Conservation (phyloP, 805 yeast genomes). For the Wickerhamiella siamensis region DNA sequence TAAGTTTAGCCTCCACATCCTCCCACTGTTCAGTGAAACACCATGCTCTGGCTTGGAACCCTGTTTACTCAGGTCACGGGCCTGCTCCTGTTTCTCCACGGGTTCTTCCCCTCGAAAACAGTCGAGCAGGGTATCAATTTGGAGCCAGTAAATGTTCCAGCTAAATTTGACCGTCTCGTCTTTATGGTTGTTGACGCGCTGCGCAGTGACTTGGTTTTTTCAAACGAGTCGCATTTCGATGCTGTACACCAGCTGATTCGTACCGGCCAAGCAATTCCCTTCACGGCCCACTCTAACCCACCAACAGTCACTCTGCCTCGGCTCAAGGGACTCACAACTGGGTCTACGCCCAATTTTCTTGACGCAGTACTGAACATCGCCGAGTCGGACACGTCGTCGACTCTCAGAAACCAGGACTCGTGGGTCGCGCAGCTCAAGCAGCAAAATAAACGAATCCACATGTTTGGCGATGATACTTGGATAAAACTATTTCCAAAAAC, state of each 20-base stretch:
- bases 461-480: constrained; percentile 99
- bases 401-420: constrained; percentile 64
- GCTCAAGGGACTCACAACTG: constrained; percentile 58
- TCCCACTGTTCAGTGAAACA: not conserved
- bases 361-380: constrained; percentile 92
- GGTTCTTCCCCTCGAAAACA: constrained; percentile 86
- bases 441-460: constrained; percentile 40
- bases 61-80: constrained; percentile 36
- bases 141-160: constrained; percentile 13
- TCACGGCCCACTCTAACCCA: constrained; percentile 83
- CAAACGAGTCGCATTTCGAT: constrained; percentile 47
- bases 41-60: constrained; percentile 7
- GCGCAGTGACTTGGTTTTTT: constrained; percentile 73
- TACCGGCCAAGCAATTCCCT: constrained; percentile 64
- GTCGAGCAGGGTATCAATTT: constrained; percentile 42
- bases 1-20: not conserved
- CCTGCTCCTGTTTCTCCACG: constrained; percentile 50
- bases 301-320: constrained; percentile 96
- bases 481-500: constrained; percentile 64
- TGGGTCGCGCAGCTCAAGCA: constrained; percentile 60
- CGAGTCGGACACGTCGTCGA: constrained; percentile 65
- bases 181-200: constrained; percentile 87
- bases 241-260: constrained; percentile 52
- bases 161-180: constrained; percentile 52
- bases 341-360: constrained; percentile 83